phyloP scores from a whole-genome alignment of 1,284 basidiomycete genomes.

The Leccinum fuscescens region DNA sequence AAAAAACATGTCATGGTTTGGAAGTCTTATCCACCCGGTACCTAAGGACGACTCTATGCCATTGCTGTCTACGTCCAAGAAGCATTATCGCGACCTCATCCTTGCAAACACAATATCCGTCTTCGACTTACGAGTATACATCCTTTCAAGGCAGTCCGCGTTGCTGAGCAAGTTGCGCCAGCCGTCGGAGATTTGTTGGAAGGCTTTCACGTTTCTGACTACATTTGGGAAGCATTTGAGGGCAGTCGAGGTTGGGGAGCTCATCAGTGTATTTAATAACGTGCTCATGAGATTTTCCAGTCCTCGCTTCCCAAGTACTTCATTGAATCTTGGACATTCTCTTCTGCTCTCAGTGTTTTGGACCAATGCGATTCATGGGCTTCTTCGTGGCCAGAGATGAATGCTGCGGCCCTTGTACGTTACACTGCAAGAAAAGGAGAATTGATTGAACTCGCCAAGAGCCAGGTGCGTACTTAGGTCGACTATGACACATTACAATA shows the following conservation, averaged over 20 bases:
- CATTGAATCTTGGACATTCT: conserved; percentile 93
- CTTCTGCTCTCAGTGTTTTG: conserved; percentile 84
- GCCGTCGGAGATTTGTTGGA: conserved; percentile 66
- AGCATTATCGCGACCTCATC: conserved; percentile 88
- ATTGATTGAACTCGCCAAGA: conserved; percentile 76
- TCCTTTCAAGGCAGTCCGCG: conserved; percentile 84
- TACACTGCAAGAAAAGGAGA: conserved; percentile 78
- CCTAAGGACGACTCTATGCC: conserved; percentile 79
- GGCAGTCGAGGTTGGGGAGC: conserved; percentile 64
- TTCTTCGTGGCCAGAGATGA: conserved; percentile 41
- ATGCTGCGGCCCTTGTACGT: conserved; percentile 43
- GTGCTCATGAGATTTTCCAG: conserved; percentile 39
- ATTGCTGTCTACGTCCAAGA: conserved; percentile 76
- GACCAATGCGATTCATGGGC: conserved; percentile 84
- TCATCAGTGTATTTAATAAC: not conserved
- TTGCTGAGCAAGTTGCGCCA: conserved; percentile 74
- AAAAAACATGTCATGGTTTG: conserved; percentile 88
- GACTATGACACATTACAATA: not conserved
- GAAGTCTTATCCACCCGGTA: conserved; percentile 71
- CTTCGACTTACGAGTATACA: conserved; percentile 91
- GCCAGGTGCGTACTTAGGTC: conserved; percentile 54
- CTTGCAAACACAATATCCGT: conserved; percentile 89
- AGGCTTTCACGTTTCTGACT: conserved; percentile 71
- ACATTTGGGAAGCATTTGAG: conserved; percentile 78
- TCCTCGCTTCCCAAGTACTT: conserved; percentile 74